Percentiles rank a stretch among this genome's conserved stretches.
phyloP scores from a whole-genome alignment of 805 yeast genomes.

The Osmozyma mogii region DNA sequence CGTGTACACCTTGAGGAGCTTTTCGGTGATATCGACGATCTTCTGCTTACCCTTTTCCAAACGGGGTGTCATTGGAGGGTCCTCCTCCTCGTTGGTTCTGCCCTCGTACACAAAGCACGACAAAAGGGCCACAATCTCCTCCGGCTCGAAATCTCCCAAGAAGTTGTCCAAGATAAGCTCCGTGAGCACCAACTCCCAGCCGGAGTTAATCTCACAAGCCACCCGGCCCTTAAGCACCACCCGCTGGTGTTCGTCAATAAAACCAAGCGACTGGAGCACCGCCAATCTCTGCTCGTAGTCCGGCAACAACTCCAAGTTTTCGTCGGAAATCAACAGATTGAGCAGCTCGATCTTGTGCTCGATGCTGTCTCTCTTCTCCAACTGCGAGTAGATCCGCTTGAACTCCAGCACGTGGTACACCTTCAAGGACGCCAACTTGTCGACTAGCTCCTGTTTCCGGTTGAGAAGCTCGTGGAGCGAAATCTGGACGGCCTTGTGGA shows the following conservation, averaged over 20 bases:
- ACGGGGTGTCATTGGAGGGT: slow-evolving; percentile 64
- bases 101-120: slow-evolving; percentile 95
- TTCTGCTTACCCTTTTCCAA: slow-evolving; percentile 60
- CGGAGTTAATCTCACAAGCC: slow-evolving; percentile 86
- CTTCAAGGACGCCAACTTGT: slow-evolving; percentile 18
- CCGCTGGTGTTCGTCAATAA: slow-evolving; percentile 67
- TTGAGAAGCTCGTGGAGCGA: slow-evolving; percentile 29
- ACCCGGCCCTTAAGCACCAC: slow-evolving; percentile 86
- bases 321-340: slow-evolving; percentile 66
- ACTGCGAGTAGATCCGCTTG: slow-evolving; percentile 33
- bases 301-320: slow-evolving; percentile 82
- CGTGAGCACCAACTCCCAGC: slow-evolving; percentile 85
- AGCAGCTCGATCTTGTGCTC: slow-evolving; percentile 46
- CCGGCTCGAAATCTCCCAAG: slow-evolving; percentile 87
- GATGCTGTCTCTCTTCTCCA: slow-evolving; percentile 39
- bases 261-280: slow-evolving; percentile 72
- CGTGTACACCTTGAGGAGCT: slow-evolving; percentile 52
- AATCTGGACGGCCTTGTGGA: slow-evolving; percentile 25
- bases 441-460: slow-evolving; percentile 27
- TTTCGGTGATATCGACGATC: slow-evolving; percentile 63
- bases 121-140: slow-evolving; percentile 90
- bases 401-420: slow-evolving; percentile 36
- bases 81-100: slow-evolving; percentile 54
- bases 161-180: slow-evolving; percentile 88
- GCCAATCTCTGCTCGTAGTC: slow-evolving; percentile 85